These are phyloP conservation scores for Dothistroma pini DNA, from an alignment of 2,329 filamentous ascomycete species.

Conservation along the genomic window DNA sequence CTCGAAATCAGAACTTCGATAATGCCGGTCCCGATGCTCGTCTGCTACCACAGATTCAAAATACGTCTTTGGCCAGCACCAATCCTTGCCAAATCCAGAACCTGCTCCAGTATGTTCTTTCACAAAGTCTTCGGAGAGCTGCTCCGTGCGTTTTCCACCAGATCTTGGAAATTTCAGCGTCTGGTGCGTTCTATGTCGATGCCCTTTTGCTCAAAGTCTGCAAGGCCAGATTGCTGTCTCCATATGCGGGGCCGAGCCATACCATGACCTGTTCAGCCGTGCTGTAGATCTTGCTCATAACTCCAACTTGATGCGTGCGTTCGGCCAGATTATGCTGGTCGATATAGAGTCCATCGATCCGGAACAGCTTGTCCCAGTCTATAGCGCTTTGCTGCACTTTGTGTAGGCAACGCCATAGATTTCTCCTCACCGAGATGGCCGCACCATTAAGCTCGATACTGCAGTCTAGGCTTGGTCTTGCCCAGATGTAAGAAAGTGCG, in stretches of 20 bases:
- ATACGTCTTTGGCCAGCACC: background rate
- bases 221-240: slow-evolving; percentile 11
- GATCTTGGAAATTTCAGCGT: background rate
- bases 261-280: background rate
- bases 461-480: background rate
- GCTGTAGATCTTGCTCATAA: background rate
- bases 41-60: slow-evolving; percentile 8
- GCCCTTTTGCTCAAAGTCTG: background rate
- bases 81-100: slow-evolving; percentile 13
- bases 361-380: background rate
- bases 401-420: slow-evolving; percentile 13
- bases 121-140: slow-evolving; percentile 1
- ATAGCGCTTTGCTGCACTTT: background rate
- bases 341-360: background rate
- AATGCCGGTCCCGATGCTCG: background rate
- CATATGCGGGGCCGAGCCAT: background rate
- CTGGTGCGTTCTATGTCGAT: background rate
- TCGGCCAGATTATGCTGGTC: background rate
- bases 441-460: slow-evolving; percentile 9
- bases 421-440: slow-evolving; percentile 7
- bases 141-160: slow-evolving; percentile 2
- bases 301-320: background rate
- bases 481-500: slow-evolving; percentile 20
- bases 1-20: background rate
- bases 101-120: slow-evolving; percentile 11